A percentile compares a stretch with the other conserved stretches of the same genome.
Evolutionary conservation across 768 basidiomycete genomes (phyloP).

Genomic region (Leucocoprinus sp.): DNA sequence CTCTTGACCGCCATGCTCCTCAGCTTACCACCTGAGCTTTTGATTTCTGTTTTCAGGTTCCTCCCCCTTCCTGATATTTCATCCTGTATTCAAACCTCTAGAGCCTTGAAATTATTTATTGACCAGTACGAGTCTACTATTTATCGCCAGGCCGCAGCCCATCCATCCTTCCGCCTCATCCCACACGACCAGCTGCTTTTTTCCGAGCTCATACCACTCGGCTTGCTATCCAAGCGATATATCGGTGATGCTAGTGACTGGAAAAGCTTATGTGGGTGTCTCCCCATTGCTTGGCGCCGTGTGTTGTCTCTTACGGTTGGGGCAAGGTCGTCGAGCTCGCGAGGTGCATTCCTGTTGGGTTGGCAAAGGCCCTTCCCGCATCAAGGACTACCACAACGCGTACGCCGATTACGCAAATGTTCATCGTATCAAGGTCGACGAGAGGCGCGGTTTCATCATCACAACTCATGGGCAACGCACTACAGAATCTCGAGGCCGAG

Average conservation of each 20-base stretch:
- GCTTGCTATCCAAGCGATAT: slow-evolving; percentile 21
- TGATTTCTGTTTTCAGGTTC: slow-evolving; percentile 39
- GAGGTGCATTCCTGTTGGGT: slow-evolving; percentile 45
- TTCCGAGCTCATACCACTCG: background rate
- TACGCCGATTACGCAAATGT: slow-evolving; percentile 32
- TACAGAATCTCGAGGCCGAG: slow-evolving; percentile 33
- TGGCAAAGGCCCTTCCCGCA: slow-evolving; percentile 37
- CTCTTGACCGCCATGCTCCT: slow-evolving; percentile 23
- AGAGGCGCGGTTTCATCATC: slow-evolving; percentile 49
- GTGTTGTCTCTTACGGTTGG: slow-evolving; percentile 25
- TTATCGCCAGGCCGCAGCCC: slow-evolving; percentile 49
- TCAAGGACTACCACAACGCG: slow-evolving; percentile 27
- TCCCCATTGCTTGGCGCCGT: no score
- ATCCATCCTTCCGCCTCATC: slow-evolving; percentile 38
- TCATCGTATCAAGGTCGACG: slow-evolving; percentile 75
- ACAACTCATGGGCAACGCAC: slow-evolving; percentile 31
- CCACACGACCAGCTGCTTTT: slow-evolving; percentile 8
- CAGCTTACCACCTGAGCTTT: slow-evolving; percentile 51
- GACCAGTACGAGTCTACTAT: slow-evolving; percentile 37
- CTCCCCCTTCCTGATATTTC: slow-evolving; percentile 40
- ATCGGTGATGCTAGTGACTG: slow-evolving; percentile 36
- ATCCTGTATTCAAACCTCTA: slow-evolving; percentile 30
- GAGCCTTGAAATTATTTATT: slow-evolving; percentile 40
- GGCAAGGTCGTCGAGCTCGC: slow-evolving; percentile 28
- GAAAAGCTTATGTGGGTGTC: slow-evolving; percentile 52